Percentiles rank a stretch among this genome's conserved stretches.
Conservation (phyloP, 2,329 filamentous ascomycete species). For the Hawksworthiomyces lignivorus region DNA sequence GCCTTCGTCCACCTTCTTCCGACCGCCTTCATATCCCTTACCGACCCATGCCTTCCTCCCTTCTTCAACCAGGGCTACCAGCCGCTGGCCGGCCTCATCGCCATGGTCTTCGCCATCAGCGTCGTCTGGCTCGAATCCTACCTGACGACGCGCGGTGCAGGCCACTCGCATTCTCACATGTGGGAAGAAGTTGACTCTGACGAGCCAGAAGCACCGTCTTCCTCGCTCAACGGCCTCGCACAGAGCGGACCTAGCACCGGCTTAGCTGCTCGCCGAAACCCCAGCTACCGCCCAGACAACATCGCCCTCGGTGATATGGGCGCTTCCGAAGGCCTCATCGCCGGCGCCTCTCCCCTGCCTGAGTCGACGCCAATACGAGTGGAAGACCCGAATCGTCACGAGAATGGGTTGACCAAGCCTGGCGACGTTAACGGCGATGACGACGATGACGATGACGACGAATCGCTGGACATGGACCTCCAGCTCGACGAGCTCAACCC, state of each 20-base stretch:
- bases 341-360: slow-evolving; percentile 50
- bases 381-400: slow-evolving; percentile 11
- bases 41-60: slow-evolving; percentile 63
- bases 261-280: slow-evolving; percentile 30
- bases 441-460: slow-evolving; percentile 41
- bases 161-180: slow-evolving; percentile 52
- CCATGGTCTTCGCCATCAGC: slow-evolving; percentile 72
- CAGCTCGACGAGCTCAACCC: slow-evolving; percentile 53
- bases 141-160: slow-evolving; percentile 63
- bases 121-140: slow-evolving; percentile 86
- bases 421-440: slow-evolving; percentile 23
- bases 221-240: slow-evolving; percentile 12
- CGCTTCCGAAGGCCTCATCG: slow-evolving; percentile 46
- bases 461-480: slow-evolving; percentile 42
- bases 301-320: slow-evolving; percentile 46
- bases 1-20: slow-evolving; percentile 73
- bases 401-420: not conserved
- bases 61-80: slow-evolving; percentile 75
- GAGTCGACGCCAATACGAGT: slow-evolving; percentile 37
- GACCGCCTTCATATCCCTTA: slow-evolving; percentile 59
- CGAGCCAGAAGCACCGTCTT: slow-evolving; percentile 18
- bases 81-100: slow-evolving; percentile 72
- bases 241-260: slow-evolving; percentile 16
- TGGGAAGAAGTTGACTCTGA: slow-evolving; percentile 41
- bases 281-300: slow-evolving; percentile 35